phyloP scores from a whole-genome alignment of 495 filamentous ascomycete species.

The Penicillium flavigenum region DNA sequence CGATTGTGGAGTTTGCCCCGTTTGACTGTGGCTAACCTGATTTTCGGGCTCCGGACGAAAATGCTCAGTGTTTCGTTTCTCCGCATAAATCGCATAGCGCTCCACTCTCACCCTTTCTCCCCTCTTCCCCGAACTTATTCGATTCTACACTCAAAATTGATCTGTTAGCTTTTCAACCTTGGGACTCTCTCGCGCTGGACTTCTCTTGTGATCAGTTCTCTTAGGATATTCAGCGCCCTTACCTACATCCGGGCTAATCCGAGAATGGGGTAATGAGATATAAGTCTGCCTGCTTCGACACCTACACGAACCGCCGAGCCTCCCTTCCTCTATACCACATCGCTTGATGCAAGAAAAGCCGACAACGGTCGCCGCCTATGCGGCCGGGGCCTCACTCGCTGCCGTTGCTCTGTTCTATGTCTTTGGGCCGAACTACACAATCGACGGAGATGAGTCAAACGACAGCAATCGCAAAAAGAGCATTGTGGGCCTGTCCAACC shows the following conservation, averaged over 20 bases:
- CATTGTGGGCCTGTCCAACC: slow-evolving; percentile 84
- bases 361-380: slow-evolving; percentile 84
- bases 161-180: background rate
- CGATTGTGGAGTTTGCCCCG: slow-evolving; percentile 14
- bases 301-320: slow-evolving; percentile 14
- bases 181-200: background rate
- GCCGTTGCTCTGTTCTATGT: slow-evolving; percentile 96
- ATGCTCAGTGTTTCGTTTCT: slow-evolving; percentile 13
- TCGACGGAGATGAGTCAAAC: slow-evolving; percentile 71
- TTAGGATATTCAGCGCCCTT: background rate
- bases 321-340: slow-evolving; percentile 5
- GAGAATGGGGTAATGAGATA: slow-evolving; percentile 19
- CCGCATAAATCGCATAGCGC: slow-evolving; percentile 26
- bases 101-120: slow-evolving; percentile 23
- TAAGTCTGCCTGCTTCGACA: slow-evolving; percentile 16
- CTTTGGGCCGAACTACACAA: slow-evolving; percentile 91
- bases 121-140: slow-evolving; percentile 24
- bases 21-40: slow-evolving; percentile 5
- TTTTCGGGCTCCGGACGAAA: slow-evolving; percentile 1
- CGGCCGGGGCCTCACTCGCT: slow-evolving; percentile 91
- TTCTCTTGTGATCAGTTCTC: background rate
- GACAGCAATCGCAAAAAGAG: slow-evolving; percentile 73
- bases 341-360: slow-evolving; percentile 80
- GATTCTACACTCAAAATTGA: slow-evolving; percentile 9
- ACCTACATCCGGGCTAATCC: background rate